Evolutionary conservation across 805 yeast species (phyloP).

Genomic region (Millerozyma miso): DNA sequence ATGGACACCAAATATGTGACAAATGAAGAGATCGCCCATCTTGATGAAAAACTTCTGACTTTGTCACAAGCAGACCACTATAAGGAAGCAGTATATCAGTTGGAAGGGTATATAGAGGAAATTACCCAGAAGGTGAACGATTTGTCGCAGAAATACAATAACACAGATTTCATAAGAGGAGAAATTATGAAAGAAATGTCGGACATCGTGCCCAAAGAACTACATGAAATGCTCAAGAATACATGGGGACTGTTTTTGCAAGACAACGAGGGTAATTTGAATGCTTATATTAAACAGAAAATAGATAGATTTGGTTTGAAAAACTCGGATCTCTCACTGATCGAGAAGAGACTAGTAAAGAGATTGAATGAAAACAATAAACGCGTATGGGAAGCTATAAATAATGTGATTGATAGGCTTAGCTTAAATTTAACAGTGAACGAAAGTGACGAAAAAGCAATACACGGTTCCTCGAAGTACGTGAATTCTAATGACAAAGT

Average conservation of each 20-base stretch:
- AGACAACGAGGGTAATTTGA: constrained; percentile 16
- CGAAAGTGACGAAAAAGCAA: constrained; percentile 2
- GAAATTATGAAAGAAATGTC: constrained; percentile 17
- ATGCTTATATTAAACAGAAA: constrained; percentile 11
- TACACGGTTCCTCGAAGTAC: constrained; percentile 5
- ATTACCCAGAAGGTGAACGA: constrained; percentile 13
- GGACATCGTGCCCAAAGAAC: constrained; percentile 22
- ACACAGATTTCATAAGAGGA: constrained; percentile 12
- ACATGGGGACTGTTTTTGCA: constrained; percentile 25
- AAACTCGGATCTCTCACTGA: constrained; percentile 15
- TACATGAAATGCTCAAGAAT: constrained; percentile 30
- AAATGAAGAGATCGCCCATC: constrained; percentile 4
- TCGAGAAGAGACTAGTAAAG: constrained; percentile 19
- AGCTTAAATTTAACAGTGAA: constrained; percentile 6
- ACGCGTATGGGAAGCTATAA: constrained; percentile 19
- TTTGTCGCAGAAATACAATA: constrained; percentile 10
- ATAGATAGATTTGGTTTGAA: constrained; percentile 8
- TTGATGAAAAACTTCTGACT: constrained; percentile 11
- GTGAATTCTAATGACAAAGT: constrained; percentile 17
- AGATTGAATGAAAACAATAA: constrained; percentile 21
- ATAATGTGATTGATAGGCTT: constrained; percentile 22
- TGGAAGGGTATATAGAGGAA: constrained; percentile 12
- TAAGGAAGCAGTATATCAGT: constrained; percentile 7
- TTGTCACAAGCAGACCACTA: constrained; percentile 7
- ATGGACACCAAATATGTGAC: constrained; percentile 3